These are phyloP conservation scores for Colletotrichum orchidophilum DNA, from an alignment of 2,329 filamentous ascomycete genomes.

Conservation along the genomic window DNA sequence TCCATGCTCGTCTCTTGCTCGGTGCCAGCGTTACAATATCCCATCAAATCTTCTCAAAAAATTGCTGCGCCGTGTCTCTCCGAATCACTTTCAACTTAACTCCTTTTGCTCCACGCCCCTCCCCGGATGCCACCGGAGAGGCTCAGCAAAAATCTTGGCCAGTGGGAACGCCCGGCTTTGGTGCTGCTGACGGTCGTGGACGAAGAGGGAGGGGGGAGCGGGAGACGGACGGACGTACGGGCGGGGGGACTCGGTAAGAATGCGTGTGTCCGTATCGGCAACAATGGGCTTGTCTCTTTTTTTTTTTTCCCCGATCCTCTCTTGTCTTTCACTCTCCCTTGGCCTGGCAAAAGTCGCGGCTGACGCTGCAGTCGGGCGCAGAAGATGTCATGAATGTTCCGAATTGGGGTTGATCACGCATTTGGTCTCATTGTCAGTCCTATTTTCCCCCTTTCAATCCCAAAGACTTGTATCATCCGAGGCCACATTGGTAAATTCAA, in stretches of 20 bases:
- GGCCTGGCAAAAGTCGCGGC: neutral
- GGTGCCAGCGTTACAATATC: neutral
- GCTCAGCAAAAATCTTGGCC: neutral
- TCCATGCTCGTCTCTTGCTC: neutral
- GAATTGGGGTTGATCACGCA: neutral
- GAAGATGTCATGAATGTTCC: neutral
- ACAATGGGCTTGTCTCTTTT: neutral
- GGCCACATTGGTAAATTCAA: too few species aligned
- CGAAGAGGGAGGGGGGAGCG: neutral
- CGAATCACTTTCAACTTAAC: neutral
- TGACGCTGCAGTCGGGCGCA: neutral
- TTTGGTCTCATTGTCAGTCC: neutral
- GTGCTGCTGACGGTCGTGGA: neutral
- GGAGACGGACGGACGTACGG: neutral
- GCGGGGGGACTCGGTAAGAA: neutral
- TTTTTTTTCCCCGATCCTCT: neutral
- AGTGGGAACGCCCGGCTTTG: neutral
- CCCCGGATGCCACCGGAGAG: neutral
- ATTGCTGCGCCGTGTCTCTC: neutral
- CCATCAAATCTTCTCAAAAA: too few species aligned
- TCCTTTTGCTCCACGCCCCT: neutral
- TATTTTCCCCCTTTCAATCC: neutral
- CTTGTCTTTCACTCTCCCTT: neutral
- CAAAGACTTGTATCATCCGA: neutral
- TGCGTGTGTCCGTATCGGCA: neutral